Evolutionary conservation across 83 land plant genomes (phyloP), one percentile per base, ranked within the genome.

Genomic region (Thuja plicata): DNA sequence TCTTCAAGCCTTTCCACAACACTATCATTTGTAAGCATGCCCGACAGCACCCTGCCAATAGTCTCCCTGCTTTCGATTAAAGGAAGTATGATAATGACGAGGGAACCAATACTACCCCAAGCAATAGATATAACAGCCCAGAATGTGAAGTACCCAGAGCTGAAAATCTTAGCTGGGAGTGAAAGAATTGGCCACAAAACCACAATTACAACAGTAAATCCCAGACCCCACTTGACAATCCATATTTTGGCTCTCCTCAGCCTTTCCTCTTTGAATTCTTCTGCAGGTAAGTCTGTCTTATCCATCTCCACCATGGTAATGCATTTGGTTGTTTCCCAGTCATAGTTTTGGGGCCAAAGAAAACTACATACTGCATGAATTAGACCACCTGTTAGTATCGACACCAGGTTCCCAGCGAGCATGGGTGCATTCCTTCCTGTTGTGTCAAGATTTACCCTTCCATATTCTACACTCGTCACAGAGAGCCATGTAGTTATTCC

Each of bases 391-490:
- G 92, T 89, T 34, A 98, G 90, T 86, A 98, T 96, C 6, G 99
- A 96, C 1, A 98, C 99, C 48, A 97, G 92, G 88, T 97, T 98
- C 10, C 99, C 99, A 32, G 96, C 96, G 32, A 98, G 96, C 99
- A 98, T 98, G 24, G 99, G 99, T 38, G 99, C 99, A 88, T 98
- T 98, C 48, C 97, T 86, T 4, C 99, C 99, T 9, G 99, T 98
- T 12, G 99, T 98, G 87, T 97, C 99, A 13, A 98, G 94, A 87
- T 93, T 93, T 0, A 98, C 92, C 34, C 94, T 90, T 66, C 99
- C 99, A 92, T 98, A 98, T 82, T 94, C 93, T 0, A 95, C 76
- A 32, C 87, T 90, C 17, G 99, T 91, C 16, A 96, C 97, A 1
- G 93, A 34, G 21, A 98, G 74, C 99, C 99, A 98, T 71, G 97